Evolutionary conservation across 495 filamentous ascomycete species (phyloP).

Genomic region (Bombardia bombarda): DNA sequence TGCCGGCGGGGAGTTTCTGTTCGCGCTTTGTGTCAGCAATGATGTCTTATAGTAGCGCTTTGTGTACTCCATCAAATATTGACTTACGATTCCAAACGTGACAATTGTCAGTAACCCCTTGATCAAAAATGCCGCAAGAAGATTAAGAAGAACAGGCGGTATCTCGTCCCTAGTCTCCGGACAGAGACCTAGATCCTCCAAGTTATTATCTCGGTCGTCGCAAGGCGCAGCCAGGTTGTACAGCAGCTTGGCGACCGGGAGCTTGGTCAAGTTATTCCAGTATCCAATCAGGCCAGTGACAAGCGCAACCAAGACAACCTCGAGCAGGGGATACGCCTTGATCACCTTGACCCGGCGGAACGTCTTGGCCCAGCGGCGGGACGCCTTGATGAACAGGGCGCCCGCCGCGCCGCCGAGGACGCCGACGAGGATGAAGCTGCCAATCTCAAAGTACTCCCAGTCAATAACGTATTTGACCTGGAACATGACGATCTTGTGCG

Average conservation of each 20-base stretch:
- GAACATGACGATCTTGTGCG: conserved; percentile 92
- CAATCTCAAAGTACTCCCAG: conserved; percentile 90
- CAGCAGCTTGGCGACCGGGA: conserved; percentile 83
- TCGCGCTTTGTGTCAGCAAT: too few relatives aligned
- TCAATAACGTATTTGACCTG: conserved; percentile 87
- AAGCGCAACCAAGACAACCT: conserved; percentile 81
- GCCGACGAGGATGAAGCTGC: conserved; percentile 76
- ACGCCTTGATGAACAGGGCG: conserved; percentile 95
- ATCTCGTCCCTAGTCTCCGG: conserved; percentile 66
- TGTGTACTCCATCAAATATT: not conserved
- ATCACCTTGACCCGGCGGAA: conserved; percentile 77
- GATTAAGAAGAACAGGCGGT: conserved; percentile 55
- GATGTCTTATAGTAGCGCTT: not conserved
- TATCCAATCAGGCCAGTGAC: conserved; percentile 79
- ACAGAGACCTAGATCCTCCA: conserved; percentile 67
- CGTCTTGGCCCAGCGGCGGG: conserved; percentile 74
- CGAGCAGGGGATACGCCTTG: conserved; percentile 75
- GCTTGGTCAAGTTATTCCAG: conserved; percentile 87
- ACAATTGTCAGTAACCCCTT: conserved; percentile 82
- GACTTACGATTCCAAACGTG: conserved; percentile 69
- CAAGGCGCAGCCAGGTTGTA: conserved; percentile 89
- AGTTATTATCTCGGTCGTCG: conserved; percentile 40
- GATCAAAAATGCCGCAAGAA: conserved; percentile 75
- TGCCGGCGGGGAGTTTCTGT: conserved; percentile 84
- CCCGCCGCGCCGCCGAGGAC: conserved; percentile 76